Evolutionary conservation across 495 filamentous ascomycete genomes (phyloP).

Genomic region (Cetradonia linearis): DNA sequence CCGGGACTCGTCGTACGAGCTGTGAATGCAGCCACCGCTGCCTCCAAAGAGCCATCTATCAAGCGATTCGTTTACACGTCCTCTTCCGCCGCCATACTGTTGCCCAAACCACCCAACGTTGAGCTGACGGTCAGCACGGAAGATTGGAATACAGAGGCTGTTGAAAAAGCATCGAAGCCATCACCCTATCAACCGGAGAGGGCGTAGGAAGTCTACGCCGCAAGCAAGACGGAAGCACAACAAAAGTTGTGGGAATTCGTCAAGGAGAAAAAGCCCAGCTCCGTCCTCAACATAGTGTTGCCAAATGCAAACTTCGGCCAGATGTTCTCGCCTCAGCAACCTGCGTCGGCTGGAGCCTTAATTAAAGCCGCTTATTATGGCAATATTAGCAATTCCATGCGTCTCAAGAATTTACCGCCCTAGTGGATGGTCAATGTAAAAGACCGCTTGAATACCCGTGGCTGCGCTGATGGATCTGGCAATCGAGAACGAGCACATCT

Average conservation of each 20-base stretch:
- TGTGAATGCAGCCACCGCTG: constrained; percentile 35
- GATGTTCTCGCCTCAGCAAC: constrained; percentile 26
- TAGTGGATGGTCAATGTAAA: constrained; percentile 36
- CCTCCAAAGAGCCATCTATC: constrained; percentile 34
- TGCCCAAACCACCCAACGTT: constrained; percentile 22
- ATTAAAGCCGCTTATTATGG: constrained; percentile 27
- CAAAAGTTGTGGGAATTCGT: constrained; percentile 43
- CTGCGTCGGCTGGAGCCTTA: constrained; percentile 25
- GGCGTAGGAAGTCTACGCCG: constrained; percentile 36
- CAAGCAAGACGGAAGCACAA: constrained; percentile 47
- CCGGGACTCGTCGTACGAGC: constrained; percentile 33
- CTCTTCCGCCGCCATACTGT: constrained; percentile 34
- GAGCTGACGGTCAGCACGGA: constrained; percentile 29
- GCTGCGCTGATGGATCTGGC: constrained; percentile 36
- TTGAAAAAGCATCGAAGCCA: constrained; percentile 36
- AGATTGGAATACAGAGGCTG: constrained; percentile 40
- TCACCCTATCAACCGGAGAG: constrained; percentile 30
- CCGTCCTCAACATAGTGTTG: constrained; percentile 42
- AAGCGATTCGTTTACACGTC: constrained; percentile 45
- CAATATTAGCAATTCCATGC: constrained; percentile 23
- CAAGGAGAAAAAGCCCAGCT: constrained; percentile 37
- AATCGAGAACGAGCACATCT: constrained; percentile 37
- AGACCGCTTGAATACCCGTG: constrained; percentile 41
- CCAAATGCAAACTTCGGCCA: constrained; percentile 35
- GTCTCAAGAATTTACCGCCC: constrained; percentile 20